Evolutionary conservation across 2,329 filamentous ascomycete species (phyloP).

Genomic region (Xylaria digitata): DNA sequence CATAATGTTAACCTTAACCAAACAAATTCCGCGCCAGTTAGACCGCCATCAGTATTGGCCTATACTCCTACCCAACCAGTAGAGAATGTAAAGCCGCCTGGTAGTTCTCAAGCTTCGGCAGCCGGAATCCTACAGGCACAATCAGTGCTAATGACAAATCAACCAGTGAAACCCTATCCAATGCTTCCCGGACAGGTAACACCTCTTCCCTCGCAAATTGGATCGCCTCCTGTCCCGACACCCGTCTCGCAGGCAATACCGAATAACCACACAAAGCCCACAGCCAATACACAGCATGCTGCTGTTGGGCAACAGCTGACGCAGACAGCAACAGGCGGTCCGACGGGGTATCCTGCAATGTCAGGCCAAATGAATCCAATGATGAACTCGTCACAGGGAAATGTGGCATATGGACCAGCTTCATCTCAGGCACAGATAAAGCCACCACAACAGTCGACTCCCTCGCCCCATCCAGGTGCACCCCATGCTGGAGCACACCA

Average conservation of each 20-base stretch:
- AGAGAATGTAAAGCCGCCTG: neutral
- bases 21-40: conserved; percentile 24
- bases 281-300: conserved; percentile 30
- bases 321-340: conserved; percentile 24
- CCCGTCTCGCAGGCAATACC: conserved; percentile 23
- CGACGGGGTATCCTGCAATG: conserved; percentile 4
- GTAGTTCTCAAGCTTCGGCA: conserved; percentile 18
- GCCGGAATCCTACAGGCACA: conserved; percentile 16
- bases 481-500: conserved; percentile 21
- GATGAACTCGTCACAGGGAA: conserved; percentile 26
- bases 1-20: conserved; percentile 27
- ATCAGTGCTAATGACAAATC: neutral
- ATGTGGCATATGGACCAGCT: conserved; percentile 17
- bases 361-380: conserved; percentile 27
- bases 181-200: conserved; percentile 50
- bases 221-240: conserved; percentile 36
- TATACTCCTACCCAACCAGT: conserved; percentile 27
- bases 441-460: conserved; percentile 39
- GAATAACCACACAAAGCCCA: conserved; percentile 29
- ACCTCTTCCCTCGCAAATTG: conserved; percentile 47
- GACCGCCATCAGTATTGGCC: conserved; percentile 33
- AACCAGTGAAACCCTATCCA: conserved; percentile 43
- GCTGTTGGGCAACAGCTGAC: conserved; percentile 33
- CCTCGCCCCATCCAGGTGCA: neutral
- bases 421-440: conserved; percentile 31